phyloP scores from a whole-genome alignment of 441 rosid genomes.

The Jatropha multifida region DNA sequence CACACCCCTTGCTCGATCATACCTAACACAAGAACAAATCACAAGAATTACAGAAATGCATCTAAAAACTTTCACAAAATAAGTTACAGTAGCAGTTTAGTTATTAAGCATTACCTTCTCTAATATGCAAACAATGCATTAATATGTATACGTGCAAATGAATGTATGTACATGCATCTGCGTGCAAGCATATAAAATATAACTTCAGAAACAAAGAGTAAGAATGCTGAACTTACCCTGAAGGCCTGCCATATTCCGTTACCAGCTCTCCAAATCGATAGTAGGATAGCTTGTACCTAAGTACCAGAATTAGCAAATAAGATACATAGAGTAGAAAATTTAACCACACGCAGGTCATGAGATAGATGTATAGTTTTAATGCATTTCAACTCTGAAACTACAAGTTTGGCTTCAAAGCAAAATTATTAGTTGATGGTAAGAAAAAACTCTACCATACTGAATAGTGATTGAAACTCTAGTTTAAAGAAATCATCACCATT shows the following conservation, averaged over 20 bases:
- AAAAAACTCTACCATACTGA: not conserved
- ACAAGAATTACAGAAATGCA: slow-evolving; percentile 6
- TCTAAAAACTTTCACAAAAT: not conserved
- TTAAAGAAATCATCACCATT: not conserved
- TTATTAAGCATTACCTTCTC: not conserved
- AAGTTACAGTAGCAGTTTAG: not conserved
- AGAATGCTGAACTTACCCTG: slow-evolving; percentile 57
- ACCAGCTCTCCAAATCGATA: slow-evolving; percentile 92
- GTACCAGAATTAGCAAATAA: slow-evolving; percentile 18
- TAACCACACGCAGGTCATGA: not conserved
- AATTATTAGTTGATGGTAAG: not conserved
- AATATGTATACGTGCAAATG: not conserved
- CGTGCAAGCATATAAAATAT: not conserved
- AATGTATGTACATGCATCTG: not conserved
- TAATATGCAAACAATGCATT: not conserved
- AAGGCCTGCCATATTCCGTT: slow-evolving; percentile 88
- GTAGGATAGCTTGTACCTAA: slow-evolving; percentile 92
- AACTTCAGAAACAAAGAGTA: not conserved
- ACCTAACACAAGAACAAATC: slow-evolving; percentile 44
- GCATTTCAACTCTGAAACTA: not conserved
- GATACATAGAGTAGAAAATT: slow-evolving; percentile 2
- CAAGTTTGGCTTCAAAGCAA: not conserved
- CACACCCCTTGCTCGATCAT: slow-evolving; percentile 93
- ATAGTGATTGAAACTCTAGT: not conserved
- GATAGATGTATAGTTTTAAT: not conserved